Base-by-base conservation (phyloP, 768 basidiomycete species). In the Xerocomellus dryophilus region DNA sequence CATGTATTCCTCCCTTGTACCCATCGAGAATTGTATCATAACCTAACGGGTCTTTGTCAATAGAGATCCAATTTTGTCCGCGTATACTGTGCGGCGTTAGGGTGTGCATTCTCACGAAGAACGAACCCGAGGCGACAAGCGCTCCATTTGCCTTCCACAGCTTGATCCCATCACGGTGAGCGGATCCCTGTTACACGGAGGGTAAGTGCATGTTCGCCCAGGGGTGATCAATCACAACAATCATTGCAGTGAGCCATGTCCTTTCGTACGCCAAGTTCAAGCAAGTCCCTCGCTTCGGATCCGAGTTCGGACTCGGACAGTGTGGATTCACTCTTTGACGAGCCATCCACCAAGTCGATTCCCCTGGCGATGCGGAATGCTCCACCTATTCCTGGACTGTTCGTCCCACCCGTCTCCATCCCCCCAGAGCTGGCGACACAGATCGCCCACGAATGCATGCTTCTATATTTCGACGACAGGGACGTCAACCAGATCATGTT, bases 401-500 rank as follows among this genome's bases (percentile, higher is more conserved):
- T 79, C 69, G 82, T 78, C 32, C 83, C 85, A 5, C 66, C 76
- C 7, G 53, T 83, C 15, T 69, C 70, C 8, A 65, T 91, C 8
- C 75, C 85, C 4, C 56, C 66, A 18, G 79, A 79, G 36, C 68
- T 88, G 10, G 81, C 82, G 4, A 71, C 81, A 20, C 65, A 73
- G 0, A 71, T 84, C 31, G 64, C 75, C 46, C 64, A 67, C 11
- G 80, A 80, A 47, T 87, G 86, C 68, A 75, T 82, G 68, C 62
- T 70, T 2, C 76, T 75, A 9, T 89, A 86, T 66, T 88, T 88
- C 63, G 63, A 61, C 10, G 66, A 66, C 11, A 72, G 70, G 23
- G 58, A 71, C 40, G 74, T 81, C 43, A 90, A 96, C 64, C 93
- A 95, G 69, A 80, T 88, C 48, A 94, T 95, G 93, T 78, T 96